Conservation (phyloP, 1,139 yeast genomes). For the Kodamaea sp. region DNA sequence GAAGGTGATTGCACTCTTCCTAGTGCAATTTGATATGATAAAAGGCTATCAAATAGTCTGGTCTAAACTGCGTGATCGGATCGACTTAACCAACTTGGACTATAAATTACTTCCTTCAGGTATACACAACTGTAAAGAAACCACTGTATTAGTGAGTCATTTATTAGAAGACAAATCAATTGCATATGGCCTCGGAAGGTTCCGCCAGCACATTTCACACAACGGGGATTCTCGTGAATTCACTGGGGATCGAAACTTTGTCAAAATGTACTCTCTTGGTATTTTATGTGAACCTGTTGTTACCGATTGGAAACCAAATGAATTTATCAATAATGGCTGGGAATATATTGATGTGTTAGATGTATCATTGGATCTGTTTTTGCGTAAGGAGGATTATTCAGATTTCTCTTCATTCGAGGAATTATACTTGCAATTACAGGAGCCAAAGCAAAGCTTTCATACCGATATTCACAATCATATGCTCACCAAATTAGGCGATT, state of each 20-base stretch:
- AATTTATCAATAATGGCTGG: slow-evolving; percentile 51
- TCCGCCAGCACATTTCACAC: slow-evolving; percentile 25
- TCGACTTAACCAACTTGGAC: slow-evolving; percentile 48
- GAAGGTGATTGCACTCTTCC: slow-evolving; percentile 48
- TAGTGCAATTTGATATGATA: slow-evolving; percentile 61
- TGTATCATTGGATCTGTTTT: slow-evolving; percentile 35
- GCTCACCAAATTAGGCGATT: slow-evolving; percentile 42
- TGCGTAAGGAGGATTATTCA: slow-evolving; percentile 20
- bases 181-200: slow-evolving; percentile 39
- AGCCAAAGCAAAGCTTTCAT: slow-evolving; percentile 8
- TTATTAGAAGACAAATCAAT: slow-evolving; percentile 18
- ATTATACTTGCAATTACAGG: slow-evolving; percentile 13
- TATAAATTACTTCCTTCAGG: slow-evolving; percentile 81
- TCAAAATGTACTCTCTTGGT: slow-evolving; percentile 65
- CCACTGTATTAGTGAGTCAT: slow-evolving; percentile 40
- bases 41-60: slow-evolving; percentile 62
- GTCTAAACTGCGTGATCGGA: slow-evolving; percentile 28
- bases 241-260: slow-evolving; percentile 43
- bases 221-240: slow-evolving; percentile 8
- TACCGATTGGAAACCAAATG: slow-evolving; percentile 50
- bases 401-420: slow-evolving; percentile 21
- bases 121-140: slow-evolving; percentile 58
- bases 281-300: slow-evolving; percentile 47
- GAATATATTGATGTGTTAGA: slow-evolving; percentile 51
- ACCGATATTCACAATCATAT: slow-evolving; percentile 42